Percentiles rank a stretch among this genome's conserved stretches.
Evolutionary conservation across 768 basidiomycete genomes (phyloP).

Genomic region (Suillus americanus): DNA sequence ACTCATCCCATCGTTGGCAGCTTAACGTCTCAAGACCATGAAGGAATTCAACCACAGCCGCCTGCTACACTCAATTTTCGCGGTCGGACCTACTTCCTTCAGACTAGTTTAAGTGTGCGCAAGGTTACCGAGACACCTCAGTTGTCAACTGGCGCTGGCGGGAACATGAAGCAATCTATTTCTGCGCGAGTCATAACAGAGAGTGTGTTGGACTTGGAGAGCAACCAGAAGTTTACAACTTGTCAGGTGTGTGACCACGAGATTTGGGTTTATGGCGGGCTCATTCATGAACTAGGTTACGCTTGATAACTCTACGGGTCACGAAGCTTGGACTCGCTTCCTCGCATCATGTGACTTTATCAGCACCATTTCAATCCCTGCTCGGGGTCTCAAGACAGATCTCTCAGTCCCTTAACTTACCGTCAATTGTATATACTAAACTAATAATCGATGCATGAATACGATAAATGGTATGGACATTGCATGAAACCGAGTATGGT

Average conservation of each 20-base stretch:
- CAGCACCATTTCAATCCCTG: constrained; percentile 29
- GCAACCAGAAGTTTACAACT: constrained; percentile 44
- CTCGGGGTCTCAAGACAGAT: constrained; percentile 16
- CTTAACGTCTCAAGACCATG: constrained; percentile 27
- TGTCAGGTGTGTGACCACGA: constrained; percentile 49
- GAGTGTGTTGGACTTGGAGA: constrained; percentile 53
- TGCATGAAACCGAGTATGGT: background rate
- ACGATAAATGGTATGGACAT: background rate
- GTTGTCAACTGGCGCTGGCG: constrained; percentile 6
- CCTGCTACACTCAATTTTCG: constrained; percentile 42
- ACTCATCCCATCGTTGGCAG: constrained; percentile 25
- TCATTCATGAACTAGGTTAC: constrained; percentile 38
- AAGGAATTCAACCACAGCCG: constrained; percentile 41
- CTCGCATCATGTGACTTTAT: constrained; percentile 45
- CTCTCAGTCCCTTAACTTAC: background rate
- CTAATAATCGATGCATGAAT: background rate
- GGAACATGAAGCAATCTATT: constrained; percentile 5
- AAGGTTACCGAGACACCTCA: constrained; percentile 36
- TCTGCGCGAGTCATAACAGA: constrained; percentile 38
- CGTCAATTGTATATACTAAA: background rate
- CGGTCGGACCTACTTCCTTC: constrained; percentile 45
- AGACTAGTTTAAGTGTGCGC: constrained; percentile 46
- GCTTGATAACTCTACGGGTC: constrained; percentile 38
- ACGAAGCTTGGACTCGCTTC: constrained; percentile 46
- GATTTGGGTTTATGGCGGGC: background rate